Evolutionary conservation across 2,329 filamentous ascomycete species (phyloP), one percentile per base, ranked within the genome.

Genomic region (Talaromyces sp.): DNA sequence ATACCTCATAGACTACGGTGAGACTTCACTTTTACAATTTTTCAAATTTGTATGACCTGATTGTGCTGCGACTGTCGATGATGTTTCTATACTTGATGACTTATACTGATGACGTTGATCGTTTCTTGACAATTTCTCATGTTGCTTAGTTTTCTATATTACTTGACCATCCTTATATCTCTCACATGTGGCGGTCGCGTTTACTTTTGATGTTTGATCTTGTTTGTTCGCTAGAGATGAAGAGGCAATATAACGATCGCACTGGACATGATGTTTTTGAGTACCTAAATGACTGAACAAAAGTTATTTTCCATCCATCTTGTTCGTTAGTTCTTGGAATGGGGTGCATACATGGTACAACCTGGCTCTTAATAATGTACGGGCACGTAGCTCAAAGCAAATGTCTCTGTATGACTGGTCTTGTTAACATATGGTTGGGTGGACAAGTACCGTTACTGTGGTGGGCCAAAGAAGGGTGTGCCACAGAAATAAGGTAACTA

Each of bases 1-100:
- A 73, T 74, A 72, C 71, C 69, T 70, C 68, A 74, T 74, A 73
- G 72, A 74, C 66, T 69, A 56, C 48, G 62, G 65, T 60, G 67
- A 68, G 66, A 70, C 62, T 72, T 66, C 67, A 68, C 60, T 64
- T 69, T 63, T 57, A 57, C 60, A 67, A 70, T 67, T 37, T 64
- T 65, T 65, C 57, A 59, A 60, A 54, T 62, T 65, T 68, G 37
- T 62, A 54, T 62, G 60, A 62, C 31, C 47, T 56, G 35, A 31
- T 45, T 57, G 60, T 31, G 48, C 31, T 33, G 39, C 31, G 19
- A 54, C 43, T 45, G 52, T 56, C 60, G 33, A 61, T 61, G 48
- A 61, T 61, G 45, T 31, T 27, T 61, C 16, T 54, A 45, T 64
- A 64, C 47, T 61, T 54, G 27, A 54, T 35, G 50, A 33, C 16